Conservation (phyloP, 371 early-diverging fungal species). For the Mucor racemosus region DNA sequence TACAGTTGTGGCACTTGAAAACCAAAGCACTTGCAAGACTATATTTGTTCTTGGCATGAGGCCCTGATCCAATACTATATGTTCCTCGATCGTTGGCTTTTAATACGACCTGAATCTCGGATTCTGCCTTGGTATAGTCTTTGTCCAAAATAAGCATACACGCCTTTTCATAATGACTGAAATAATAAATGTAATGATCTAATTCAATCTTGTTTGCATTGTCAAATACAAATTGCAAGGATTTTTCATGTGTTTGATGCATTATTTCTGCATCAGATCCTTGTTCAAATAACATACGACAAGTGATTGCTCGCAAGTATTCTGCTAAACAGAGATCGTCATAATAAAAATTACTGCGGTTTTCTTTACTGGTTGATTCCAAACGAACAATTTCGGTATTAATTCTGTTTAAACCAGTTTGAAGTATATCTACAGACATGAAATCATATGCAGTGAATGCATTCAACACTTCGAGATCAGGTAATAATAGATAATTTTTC, state of each 20-base stretch:
- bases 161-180: conserved; percentile 61
- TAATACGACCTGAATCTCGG: conserved; percentile 49
- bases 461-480: conserved; percentile 72
- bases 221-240: conserved; percentile 30
- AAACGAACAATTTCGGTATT: conserved; percentile 50
- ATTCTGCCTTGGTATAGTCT: conserved; percentile 48
- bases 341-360: conserved; percentile 31
- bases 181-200: conserved; percentile 71
- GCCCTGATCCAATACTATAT: conserved; percentile 43
- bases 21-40: conserved; percentile 49
- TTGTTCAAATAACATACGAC: conserved; percentile 26
- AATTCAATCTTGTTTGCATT: conserved; percentile 40
- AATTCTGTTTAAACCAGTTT: conserved; percentile 43
- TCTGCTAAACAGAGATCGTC: conserved; percentile 75
- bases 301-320: conserved; percentile 51
- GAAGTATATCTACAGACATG: conserved; percentile 53
- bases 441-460: conserved; percentile 66
- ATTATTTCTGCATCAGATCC: conserved; percentile 2
- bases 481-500: conserved; percentile 60
- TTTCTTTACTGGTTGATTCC: not conserved
- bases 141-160: conserved; percentile 46
- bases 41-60: conserved; percentile 49
- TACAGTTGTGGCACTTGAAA: conserved; percentile 53
- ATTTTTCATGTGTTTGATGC: conserved; percentile 21
- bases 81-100: conserved; percentile 41